A percentile compares a stretch with the other conserved stretches of the same genome.
Conservation (phyloP, 1,284 basidiomycete genomes). For the Boletus smithii region DNA sequence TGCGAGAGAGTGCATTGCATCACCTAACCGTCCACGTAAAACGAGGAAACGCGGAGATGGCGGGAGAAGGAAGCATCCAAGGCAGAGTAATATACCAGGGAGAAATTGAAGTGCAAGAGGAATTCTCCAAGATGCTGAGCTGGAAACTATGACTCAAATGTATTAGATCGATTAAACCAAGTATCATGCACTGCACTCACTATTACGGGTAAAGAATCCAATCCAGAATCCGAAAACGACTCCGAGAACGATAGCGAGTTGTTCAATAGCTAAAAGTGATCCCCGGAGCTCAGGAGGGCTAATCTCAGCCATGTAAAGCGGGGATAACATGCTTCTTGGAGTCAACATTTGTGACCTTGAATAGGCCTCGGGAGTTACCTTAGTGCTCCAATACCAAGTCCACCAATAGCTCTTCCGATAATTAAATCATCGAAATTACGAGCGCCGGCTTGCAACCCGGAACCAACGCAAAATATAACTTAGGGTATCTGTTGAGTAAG, state of each 20-base stretch:
- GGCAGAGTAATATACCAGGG: conserved; percentile 62
- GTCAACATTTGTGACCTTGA: conserved; percentile 3
- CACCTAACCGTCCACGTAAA: conserved; percentile 51
- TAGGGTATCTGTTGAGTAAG: neutral
- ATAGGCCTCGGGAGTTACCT: conserved; percentile 41
- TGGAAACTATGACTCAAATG: conserved; percentile 38
- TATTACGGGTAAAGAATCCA: conserved; percentile 66
- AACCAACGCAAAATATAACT: conserved; percentile 74
- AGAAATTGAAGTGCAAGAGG: conserved; percentile 71
- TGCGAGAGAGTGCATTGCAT: conserved; percentile 51
- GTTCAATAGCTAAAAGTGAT: conserved; percentile 75
- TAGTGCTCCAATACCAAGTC: conserved; percentile 75
- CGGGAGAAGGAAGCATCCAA: conserved; percentile 65
- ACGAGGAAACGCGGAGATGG: conserved; percentile 71
- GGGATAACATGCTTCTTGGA: conserved; percentile 64
- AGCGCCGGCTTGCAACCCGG: conserved; percentile 63
- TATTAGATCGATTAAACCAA: neutral
- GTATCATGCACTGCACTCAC: conserved; percentile 37
- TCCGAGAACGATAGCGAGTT: conserved; percentile 74
- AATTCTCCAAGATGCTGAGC: conserved; percentile 70
- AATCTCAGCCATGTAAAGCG: conserved; percentile 82
- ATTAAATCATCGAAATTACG: conserved; percentile 55
- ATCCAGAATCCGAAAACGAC: conserved; percentile 81
- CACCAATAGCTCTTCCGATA: conserved; percentile 68
- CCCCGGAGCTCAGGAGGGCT: conserved; percentile 79